These are phyloP conservation scores for Triticum turgidum DNA, from an alignment of 176 grass and related monocot genomes.

Conservation along the genomic window DNA sequence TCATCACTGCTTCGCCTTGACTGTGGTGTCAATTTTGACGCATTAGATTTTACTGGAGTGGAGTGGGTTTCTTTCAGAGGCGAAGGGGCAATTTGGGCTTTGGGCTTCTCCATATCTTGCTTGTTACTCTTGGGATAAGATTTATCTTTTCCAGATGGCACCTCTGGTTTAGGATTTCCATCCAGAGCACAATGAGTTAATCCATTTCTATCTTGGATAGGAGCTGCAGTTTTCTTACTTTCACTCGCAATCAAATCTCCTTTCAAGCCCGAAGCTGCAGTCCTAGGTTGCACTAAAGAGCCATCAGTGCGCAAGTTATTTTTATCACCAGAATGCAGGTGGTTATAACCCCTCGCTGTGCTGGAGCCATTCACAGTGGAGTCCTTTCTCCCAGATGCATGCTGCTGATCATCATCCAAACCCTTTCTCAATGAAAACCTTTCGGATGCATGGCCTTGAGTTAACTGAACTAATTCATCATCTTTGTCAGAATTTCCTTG, in stretches of 20 bases:
- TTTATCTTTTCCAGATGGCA: constrained; percentile 49
- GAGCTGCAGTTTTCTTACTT: constrained; percentile 35
- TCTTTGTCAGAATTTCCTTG: constrained; percentile 52
- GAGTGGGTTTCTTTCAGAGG: constrained; percentile 53
- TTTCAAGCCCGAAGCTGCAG: constrained; percentile 34
- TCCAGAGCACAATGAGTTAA: constrained; percentile 33
- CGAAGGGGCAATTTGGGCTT: constrained; percentile 40
- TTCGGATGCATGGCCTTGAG: constrained; percentile 30
- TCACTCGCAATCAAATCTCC: constrained; percentile 22
- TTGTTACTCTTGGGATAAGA: constrained; percentile 48
- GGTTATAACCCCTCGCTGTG: constrained; percentile 41
- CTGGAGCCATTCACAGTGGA: constrained; percentile 28
- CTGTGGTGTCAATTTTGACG: constrained; percentile 50
- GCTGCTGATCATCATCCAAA: constrained; percentile 41
- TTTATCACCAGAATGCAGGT: constrained; percentile 45
- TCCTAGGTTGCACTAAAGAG: constrained; percentile 33
- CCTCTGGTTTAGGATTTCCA: constrained; percentile 28
- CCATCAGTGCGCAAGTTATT: constrained; percentile 32
- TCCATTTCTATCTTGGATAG: constrained; percentile 45
- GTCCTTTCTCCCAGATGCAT: constrained; percentile 52
- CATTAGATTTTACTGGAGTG: constrained; percentile 48
- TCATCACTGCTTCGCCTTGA: constrained; percentile 47
- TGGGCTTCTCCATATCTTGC: constrained; percentile 43
- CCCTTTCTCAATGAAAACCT: constrained; percentile 22
- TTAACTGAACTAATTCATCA: constrained; percentile 37